Evolutionary conservation across 1,139 yeast species (phyloP), one percentile per base, ranked within the genome.

Genomic region (Suhomyces ambrosiae): DNA sequence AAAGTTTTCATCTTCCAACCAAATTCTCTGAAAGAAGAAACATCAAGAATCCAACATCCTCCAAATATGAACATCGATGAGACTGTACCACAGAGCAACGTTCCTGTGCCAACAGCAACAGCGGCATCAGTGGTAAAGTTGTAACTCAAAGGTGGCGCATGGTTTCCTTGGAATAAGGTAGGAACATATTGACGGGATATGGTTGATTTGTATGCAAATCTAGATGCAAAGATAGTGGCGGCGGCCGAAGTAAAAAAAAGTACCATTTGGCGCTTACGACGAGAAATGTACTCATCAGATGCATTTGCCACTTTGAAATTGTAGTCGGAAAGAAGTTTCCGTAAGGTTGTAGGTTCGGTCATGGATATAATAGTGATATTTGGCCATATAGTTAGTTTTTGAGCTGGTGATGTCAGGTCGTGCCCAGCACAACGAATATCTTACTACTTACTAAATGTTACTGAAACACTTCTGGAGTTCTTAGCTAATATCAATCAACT

Each of bases 91-190:
- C 96, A 86, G 19, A 89, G 65, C 32, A 86, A 62, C 0, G 95
- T 78, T 0, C 96, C 95, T 27, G 87, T 82, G 0, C 86, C 80
- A 4, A 90, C 89, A 0, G 97, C 97, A 24, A 81, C 81, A 19
- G 88, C 80, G 2, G 96, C 97, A 60, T 90, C 97, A 34, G 80
- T 76, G 43, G 87, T 80, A 58, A 85, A 80, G 34, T 85, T 84
- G 56, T 84, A 86, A 32, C 82, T 74, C 3, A 66, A 50, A 2
- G 96, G 96, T 1, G 95, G 95, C 32, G 80, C 75, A 53, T 89
- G 92, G 61, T 90, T 90, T 10, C 92, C 89, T 52, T 87, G 89
- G 60, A 87, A 90, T 50, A 82, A 71, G 17, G 77, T 76, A 6
- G 97, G 97, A 3, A 82, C 69, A 63, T 82, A 88, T 59, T 84